Evolutionary conservation across 345 rosid genomes (phyloP), one percentile per base, ranked within the genome.

Genomic region (Schrenkiella parvula): DNA sequence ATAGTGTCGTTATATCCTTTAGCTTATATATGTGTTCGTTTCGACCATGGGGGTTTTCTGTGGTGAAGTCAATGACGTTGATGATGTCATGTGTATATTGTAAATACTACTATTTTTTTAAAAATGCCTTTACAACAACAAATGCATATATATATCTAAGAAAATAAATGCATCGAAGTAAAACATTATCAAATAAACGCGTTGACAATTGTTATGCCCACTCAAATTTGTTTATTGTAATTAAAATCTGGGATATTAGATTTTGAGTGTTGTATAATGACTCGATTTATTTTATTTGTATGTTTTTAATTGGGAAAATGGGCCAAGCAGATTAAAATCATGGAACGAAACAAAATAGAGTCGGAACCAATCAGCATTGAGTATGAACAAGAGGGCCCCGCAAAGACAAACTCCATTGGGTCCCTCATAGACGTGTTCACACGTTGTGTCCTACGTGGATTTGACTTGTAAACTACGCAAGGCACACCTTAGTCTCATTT

Each of bases 391-490:
- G 28, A 1, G 21, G 68, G 55, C 0, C 42, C 42, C 9, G 1
- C 26, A 42, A 63, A 10, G 4, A 12, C 10, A 11, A n/a, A n/a
- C 22, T 7, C 0, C 0, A 3, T 0, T 42, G 43, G 83, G 76
- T 0, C 78, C 86, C 17, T 70, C 76, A n/a, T 17, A 29, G 77
- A 82, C 88, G 75, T 74, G 73, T 34, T 17, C 67, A 64, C 85
- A 84, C 92, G 86, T 84, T 68, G 44, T 65, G 15, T 81, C 85
- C 71, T 25, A 84, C 83, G 83, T 85, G 89, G 88, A 78, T 17
- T 19, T 82, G 79, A 84, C 88, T 77, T 74, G 3, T 54, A 59
- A 64, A 34, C 61, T 56, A 82, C 65, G 84, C 74, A 73, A 79
- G 28, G 60, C 37, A 77, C n/a, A 23, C 56, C 29, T 67, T 42